A percentile compares a stretch with the other conserved stretches of the same genome.
phyloP scores from a whole-genome alignment of 768 basidiomycete genomes.

The Podaxis carcinomalis region DNA sequence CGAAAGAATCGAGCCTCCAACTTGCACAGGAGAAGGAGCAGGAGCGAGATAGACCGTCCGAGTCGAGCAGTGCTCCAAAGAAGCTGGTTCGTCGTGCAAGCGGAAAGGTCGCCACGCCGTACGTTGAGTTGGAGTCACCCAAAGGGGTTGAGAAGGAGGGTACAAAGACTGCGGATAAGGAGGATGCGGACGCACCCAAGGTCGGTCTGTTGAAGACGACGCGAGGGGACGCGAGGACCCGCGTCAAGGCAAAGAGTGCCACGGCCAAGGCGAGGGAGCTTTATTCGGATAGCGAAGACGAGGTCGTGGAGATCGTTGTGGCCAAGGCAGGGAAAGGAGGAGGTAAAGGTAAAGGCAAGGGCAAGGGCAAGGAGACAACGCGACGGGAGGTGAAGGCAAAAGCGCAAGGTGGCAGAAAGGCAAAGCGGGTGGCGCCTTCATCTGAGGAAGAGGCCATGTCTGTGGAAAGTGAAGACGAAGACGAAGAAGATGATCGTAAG shows the following conservation, averaged over 20 bases:
- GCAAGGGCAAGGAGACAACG: conserved; percentile 5
- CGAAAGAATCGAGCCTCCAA: background rate
- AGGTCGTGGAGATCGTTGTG: conserved; percentile 7
- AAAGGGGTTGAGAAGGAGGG: conserved; percentile 9
- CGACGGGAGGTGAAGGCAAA: conserved; percentile 3
- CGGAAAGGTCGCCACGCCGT: background rate
- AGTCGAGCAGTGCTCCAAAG: background rate
- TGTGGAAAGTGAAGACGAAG: background rate
- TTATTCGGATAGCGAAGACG: conserved; percentile 16
- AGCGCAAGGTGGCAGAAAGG: conserved; percentile 7
- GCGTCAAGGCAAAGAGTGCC: conserved; percentile 19
- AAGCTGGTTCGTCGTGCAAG: background rate
- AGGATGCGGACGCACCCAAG: background rate
- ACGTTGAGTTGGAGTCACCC: conserved; percentile 5
- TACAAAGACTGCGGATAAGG: background rate
- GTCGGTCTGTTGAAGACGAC: conserved; percentile 15
- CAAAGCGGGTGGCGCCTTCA: background rate
- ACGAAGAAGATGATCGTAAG: background rate
- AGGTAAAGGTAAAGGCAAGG: conserved; percentile 10
- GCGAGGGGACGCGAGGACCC: conserved; percentile 23
- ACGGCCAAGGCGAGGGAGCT: conserved; percentile 10
- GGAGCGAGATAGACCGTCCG: background rate
- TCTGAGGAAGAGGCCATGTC: background rate
- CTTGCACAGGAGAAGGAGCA: background rate
- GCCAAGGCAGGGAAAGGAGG: conserved; percentile 2